Evolutionary conservation across 768 basidiomycete genomes (phyloP).

Genomic region (Termitomyces eurrhizus): DNA sequence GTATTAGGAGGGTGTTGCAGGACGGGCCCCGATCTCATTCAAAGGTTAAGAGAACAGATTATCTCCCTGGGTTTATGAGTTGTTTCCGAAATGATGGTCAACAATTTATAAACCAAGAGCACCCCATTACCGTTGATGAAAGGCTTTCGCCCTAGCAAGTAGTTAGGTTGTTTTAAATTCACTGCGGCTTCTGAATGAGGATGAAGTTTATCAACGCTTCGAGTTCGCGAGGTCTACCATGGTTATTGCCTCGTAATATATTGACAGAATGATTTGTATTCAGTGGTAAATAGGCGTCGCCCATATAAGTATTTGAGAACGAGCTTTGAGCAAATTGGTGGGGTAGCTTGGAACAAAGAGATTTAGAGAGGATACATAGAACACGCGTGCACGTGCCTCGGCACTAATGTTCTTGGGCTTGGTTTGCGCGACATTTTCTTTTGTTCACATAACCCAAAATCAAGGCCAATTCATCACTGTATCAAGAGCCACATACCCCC

Average conservation of each 20-base stretch:
- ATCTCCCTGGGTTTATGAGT: not conserved
- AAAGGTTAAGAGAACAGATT: slow-evolving; percentile 4
- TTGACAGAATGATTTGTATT: not conserved
- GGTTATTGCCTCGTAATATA: not conserved
- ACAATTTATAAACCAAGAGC: not conserved
- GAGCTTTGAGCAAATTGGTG: not conserved
- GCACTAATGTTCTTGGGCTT: not conserved
- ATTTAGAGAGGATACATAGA: not conserved
- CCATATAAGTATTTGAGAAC: not conserved
- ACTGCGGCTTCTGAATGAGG: not conserved
- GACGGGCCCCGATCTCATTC: slow-evolving; percentile 51
- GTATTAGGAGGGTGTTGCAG: slow-evolving; percentile 72
- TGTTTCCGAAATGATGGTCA: not conserved
- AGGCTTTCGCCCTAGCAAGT: not conserved
- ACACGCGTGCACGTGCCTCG: slow-evolving; percentile 13
- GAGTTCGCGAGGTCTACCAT: not conserved
- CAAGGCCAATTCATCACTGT: not conserved
- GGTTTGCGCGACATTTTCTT: not conserved
- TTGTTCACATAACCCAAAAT: not conserved
- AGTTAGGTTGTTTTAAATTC: too few relatives aligned
- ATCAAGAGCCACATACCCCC: not conserved
- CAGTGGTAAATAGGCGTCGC: not conserved
- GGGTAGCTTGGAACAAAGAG: not conserved
- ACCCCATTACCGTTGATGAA: not conserved
- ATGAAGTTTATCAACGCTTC: not conserved